A percentile compares a stretch with the other conserved stretches of the same genome.
These are phyloP conservation scores for Ambrosia trifida DNA, from an alignment of 129 eudicot genomes.

Conservation along the genomic window DNA sequence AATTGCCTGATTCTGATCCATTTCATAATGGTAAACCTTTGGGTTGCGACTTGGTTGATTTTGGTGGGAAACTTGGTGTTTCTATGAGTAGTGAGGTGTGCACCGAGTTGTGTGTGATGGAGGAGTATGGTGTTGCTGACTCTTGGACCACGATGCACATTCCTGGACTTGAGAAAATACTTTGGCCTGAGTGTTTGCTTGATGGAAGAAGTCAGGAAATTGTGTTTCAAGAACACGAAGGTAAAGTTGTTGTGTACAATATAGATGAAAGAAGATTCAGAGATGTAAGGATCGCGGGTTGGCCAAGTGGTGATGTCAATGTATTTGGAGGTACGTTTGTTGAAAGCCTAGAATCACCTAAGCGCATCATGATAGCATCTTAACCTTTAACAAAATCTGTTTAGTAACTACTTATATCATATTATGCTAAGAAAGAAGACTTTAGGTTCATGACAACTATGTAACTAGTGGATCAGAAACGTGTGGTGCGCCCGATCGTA, in stretches of 20 bases:
- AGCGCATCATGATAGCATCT: too few relatives aligned
- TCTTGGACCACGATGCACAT: not conserved
- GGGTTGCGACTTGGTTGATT: constrained; percentile 29
- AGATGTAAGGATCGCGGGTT: constrained; percentile 28
- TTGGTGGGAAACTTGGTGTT: constrained; percentile 48
- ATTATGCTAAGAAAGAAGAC: too few relatives aligned
- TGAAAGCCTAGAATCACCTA: not conserved
- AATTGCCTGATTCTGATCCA: constrained; percentile 28
- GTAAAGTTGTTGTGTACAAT: constrained; percentile 31
- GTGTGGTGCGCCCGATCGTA: too few relatives aligned
- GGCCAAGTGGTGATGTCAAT: constrained; percentile 14
- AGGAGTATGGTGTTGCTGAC: constrained; percentile 37
- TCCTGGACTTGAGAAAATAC: not conserved
- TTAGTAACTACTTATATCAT: too few relatives aligned
- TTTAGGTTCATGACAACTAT: too few relatives aligned
- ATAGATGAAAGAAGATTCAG: not conserved
- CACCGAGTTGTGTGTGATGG: constrained; percentile 58
- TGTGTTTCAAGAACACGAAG: constrained; percentile 26
- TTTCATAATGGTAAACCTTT: constrained; percentile 20
- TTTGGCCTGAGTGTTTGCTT: constrained; percentile 30
- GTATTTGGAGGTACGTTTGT: constrained; percentile 27
- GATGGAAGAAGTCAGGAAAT: constrained; percentile 27
- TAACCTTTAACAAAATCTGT: too few relatives aligned
- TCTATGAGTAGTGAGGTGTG: not conserved
- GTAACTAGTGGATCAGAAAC: too few relatives aligned